phyloP scores from a whole-genome alignment of 2,329 filamentous ascomycete species.

The Apiospora marii region DNA sequence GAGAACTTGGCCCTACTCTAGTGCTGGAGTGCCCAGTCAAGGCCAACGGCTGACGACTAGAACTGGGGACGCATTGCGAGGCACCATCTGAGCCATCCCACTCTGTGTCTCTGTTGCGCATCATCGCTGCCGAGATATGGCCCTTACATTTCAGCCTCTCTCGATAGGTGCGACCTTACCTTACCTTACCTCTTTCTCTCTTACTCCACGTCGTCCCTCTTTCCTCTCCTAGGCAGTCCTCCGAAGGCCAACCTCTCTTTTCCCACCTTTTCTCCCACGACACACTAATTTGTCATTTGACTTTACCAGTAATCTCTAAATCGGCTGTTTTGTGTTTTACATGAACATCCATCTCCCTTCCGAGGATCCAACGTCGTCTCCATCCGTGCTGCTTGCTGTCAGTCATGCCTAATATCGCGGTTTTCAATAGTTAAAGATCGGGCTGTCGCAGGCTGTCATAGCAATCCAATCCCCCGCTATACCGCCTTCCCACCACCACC shows the following conservation, averaged over 20 bases:
- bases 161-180: neutral
- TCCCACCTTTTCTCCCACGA: neutral
- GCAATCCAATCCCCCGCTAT: constrained; percentile 11
- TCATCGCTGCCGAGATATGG: constrained; percentile 13
- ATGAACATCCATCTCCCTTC: too few relatives aligned
- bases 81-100: constrained; percentile 20
- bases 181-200: neutral
- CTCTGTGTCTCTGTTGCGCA: constrained; percentile 10
- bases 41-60: constrained; percentile 13
- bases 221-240: constrained; percentile 6
- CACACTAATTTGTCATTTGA: constrained; percentile 1
- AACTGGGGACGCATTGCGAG: constrained; percentile 2
- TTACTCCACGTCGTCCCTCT: constrained; percentile 13
- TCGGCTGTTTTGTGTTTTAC: neutral
- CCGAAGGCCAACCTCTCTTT: constrained; percentile 19
- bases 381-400: neutral
- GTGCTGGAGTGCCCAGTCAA: neutral
- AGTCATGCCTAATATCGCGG: constrained; percentile 2
- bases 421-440: constrained; percentile 4
- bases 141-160: constrained; percentile 21
- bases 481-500: neutral
- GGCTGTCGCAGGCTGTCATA: constrained; percentile 4
- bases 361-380: neutral
- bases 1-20: constrained; percentile 18
- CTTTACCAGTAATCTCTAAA: constrained; percentile 7